A percentile compares a stretch with the other conserved stretches of the same genome.
Conservation (phyloP, 2,329 filamentous ascomycete genomes). For the Curvularia spicifera region DNA sequence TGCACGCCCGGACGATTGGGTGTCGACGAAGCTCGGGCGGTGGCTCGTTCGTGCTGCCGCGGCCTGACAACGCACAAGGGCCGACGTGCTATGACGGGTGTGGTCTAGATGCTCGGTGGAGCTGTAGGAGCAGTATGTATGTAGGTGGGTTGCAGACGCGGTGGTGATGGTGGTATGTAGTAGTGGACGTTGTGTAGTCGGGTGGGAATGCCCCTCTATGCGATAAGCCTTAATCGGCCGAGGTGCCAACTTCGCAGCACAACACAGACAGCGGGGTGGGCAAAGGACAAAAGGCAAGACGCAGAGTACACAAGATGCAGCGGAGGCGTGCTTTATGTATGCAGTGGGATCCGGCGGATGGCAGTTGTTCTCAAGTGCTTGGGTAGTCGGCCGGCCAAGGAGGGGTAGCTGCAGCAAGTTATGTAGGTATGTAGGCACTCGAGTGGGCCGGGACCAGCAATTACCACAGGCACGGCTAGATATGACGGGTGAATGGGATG, state of each 20-base stretch:
- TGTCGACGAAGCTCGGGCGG: slow-evolving; percentile 32
- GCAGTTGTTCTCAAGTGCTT: slow-evolving; percentile 14
- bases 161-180: slow-evolving; percentile 11
- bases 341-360: slow-evolving; percentile 13
- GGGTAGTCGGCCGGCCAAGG: slow-evolving; percentile 23
- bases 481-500: slow-evolving; percentile 31
- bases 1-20: slow-evolving; percentile 40
- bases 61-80: slow-evolving; percentile 41
- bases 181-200: slow-evolving; percentile 5
- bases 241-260: slow-evolving; percentile 36
- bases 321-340: slow-evolving; percentile 8
- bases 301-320: neutral
- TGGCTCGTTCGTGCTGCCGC: slow-evolving; percentile 21
- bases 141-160: slow-evolving; percentile 6
- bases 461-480: slow-evolving; percentile 34
- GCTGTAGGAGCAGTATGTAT: slow-evolving; percentile 12
- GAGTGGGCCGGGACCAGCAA: slow-evolving; percentile 37
- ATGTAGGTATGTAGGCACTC: slow-evolving; percentile 31
- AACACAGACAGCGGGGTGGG: neutral
- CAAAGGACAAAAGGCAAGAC: neutral
- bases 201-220: slow-evolving; percentile 33
- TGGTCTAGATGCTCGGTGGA: slow-evolving; percentile 15
- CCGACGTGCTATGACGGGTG: slow-evolving; percentile 18
- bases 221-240: slow-evolving; percentile 47
- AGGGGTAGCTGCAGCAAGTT: slow-evolving; percentile 46